phyloP scores from a whole-genome alignment of 805 yeast genomes.

The Yarrowia porcina region DNA sequence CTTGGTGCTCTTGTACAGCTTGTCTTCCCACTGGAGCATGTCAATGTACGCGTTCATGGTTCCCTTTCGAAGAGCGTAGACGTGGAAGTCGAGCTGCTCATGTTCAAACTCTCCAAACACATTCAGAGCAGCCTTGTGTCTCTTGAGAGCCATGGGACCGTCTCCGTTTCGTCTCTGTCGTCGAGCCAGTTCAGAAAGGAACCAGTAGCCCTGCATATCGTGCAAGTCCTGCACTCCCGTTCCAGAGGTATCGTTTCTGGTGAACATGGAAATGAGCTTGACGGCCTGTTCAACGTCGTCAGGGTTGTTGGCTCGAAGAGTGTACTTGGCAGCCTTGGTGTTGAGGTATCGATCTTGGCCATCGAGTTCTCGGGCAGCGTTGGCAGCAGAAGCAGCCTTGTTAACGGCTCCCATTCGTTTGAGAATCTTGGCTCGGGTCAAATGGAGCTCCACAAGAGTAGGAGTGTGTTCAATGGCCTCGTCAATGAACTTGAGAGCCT shows the following conservation, averaged over 20 bases:
- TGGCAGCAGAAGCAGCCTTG: conserved; percentile 64
- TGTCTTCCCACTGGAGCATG: conserved; percentile 79
- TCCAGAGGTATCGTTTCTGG: conserved; percentile 75
- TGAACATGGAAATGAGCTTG: conserved; percentile 70
- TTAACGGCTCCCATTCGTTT: conserved; percentile 63
- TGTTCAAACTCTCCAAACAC: conserved; percentile 67
- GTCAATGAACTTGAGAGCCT: conserved; percentile 58
- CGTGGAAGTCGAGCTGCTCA: conserved; percentile 94
- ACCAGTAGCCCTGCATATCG: conserved; percentile 89
- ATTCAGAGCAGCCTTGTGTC: conserved; percentile 63
- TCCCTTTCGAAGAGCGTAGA: conserved; percentile 85
- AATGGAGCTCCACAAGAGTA: conserved; percentile 75
- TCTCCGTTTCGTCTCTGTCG: conserved; percentile 65
- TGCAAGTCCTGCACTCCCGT: conserved; percentile 86
- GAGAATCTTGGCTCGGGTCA: conserved; percentile 73
- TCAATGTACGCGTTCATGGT: conserved; percentile 80
- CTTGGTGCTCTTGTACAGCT: conserved; percentile 63
- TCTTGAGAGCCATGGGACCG: conserved; percentile 73
- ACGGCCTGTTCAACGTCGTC: conserved; percentile 71
- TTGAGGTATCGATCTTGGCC: conserved; percentile 90
- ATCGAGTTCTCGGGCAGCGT: conserved; percentile 70
- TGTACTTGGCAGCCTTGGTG: conserved; percentile 81
- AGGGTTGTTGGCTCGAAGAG: conserved; percentile 53
- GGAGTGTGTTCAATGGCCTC: conserved; percentile 71
- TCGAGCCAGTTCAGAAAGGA: conserved; percentile 78